Evolutionary conservation across 2,329 filamentous ascomycete species (phyloP), one percentile per base, ranked within the genome.

Genomic region (Fusarium falciforme): DNA sequence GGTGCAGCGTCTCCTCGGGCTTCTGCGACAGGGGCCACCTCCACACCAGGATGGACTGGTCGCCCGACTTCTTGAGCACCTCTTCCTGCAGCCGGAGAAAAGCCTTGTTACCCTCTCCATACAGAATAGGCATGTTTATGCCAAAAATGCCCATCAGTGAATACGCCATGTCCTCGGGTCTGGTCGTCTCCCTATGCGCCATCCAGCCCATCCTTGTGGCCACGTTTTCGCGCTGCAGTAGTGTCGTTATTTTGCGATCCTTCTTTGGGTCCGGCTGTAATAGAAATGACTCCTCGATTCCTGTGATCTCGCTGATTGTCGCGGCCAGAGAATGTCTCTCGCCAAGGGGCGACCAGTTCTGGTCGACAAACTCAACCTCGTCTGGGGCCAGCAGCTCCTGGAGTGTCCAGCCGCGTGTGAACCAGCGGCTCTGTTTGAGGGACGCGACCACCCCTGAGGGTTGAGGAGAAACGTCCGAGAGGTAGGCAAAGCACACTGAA

Each of bases 191-290:
- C 17, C 82, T 76, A 20, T 71, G 64, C 7, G 81, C 72, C n/a
- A 80, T 81, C 82, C 82, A 84, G 20, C 78, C 77, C 81, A 84
- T 83, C 57, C 79, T 74, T 47, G 76, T 68, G 17, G 82, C 81
- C 57, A 79, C 64, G 64, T 76, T 79, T 68, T 78, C 77, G 62
- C 71, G 70, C 52, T 75, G 67, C 27, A 78, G 61, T 31, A 77
- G 57, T 47, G 55, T 66, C 47, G 68, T 59, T 62, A 76, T 75
- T 49, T 62, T 74, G 38, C 67, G 72, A 44, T 64, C 59, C 63
- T 70, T 76, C 27, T 73, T 71, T 25, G 54, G 29, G n/a, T 77
- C 76, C 2, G 72, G 71, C 12, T 42, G 71, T 27, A 64, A 44
- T 25, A 78, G 52, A 25, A 77, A 67, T 2, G 66, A 63, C 47